Percentiles rank a stretch among this genome's conserved stretches.
These are phyloP conservation scores for Diutina mesorugosa DNA, from an alignment of 1,139 yeast species.

Conservation along the genomic window DNA sequence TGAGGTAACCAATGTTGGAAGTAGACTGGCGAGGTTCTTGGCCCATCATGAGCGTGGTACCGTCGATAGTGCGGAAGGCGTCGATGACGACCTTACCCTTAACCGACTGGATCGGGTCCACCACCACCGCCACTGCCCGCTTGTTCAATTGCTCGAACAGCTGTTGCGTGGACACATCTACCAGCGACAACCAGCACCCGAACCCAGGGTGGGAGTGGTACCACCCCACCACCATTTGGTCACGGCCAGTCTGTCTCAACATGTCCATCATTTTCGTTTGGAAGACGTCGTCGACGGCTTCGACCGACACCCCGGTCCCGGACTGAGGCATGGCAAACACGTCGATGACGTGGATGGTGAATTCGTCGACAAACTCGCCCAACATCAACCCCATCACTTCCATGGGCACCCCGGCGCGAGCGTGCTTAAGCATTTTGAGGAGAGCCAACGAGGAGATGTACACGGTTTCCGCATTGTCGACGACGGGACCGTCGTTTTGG, in stretches of 20 bases:
- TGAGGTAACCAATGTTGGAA: constrained; percentile 86
- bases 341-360: constrained; percentile 92
- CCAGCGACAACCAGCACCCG: constrained; percentile 98
- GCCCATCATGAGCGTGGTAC: constrained; percentile 84
- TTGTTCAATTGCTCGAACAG: constrained; percentile 92
- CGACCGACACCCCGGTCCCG: constrained; percentile 98
- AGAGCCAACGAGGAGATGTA: constrained; percentile 92
- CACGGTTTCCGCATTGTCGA: constrained; percentile 93
- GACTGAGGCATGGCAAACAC: constrained; percentile 99
- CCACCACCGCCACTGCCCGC: constrained; percentile 94
- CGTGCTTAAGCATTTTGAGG: constrained; percentile 93
- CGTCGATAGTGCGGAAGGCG: constrained; percentile 89
- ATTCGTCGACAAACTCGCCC: constrained; percentile 96
- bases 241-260: constrained; percentile 97
- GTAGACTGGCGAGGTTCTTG: constrained; percentile 98
- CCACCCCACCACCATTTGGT: constrained; percentile 98
- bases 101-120: constrained; percentile 96
- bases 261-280: constrained; percentile 99
- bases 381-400: constrained; percentile 99
- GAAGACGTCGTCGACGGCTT: constrained; percentile 98
- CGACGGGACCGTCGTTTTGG: constrained; percentile 62
- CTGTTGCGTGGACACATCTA: constrained; percentile 95
- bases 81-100: constrained; percentile 98
- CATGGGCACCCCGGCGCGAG: constrained; percentile 99
- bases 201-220: constrained; percentile 99